phyloP scores from a whole-genome alignment of 1,284 basidiomycete species.

The Afroboletus lepidellus region DNA sequence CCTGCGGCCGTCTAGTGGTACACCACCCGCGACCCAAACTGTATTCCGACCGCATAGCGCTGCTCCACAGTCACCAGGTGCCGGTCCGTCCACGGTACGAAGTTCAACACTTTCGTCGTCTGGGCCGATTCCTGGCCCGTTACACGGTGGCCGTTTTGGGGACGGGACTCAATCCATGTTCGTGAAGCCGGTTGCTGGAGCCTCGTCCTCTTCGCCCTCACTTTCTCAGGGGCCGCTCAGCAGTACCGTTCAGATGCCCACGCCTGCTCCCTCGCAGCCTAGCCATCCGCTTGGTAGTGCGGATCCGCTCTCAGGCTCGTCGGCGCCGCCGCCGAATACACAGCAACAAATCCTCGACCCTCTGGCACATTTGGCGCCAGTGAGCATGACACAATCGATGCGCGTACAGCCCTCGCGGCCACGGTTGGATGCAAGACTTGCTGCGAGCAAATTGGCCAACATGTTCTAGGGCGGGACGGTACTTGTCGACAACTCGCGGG shows the following conservation, averaged over 20 bases:
- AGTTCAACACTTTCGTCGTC: constrained; percentile 23
- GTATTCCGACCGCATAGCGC: constrained; percentile 25
- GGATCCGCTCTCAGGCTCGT: constrained; percentile 20
- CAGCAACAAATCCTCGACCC: constrained; percentile 51
- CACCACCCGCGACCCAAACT: constrained; percentile 20
- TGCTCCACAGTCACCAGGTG: constrained; percentile 47
- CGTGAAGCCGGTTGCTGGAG: constrained; percentile 42
- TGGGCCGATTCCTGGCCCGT: constrained; percentile 39
- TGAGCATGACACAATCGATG: constrained; percentile 64
- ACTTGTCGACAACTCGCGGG: background rate
- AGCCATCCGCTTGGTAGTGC: constrained; percentile 17
- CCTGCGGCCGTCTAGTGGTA: constrained; percentile 17
- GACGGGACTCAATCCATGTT: constrained; percentile 80
- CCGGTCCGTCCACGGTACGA: constrained; percentile 37
- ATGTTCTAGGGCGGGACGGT: constrained; percentile 56
- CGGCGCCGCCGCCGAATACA: constrained; percentile 21
- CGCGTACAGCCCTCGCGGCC: constrained; percentile 65
- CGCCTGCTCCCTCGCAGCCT: constrained; percentile 8
- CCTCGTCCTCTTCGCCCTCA: constrained; percentile 31
- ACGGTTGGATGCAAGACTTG: constrained; percentile 74
- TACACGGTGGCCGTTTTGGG: constrained; percentile 61
- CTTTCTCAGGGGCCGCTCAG: constrained; percentile 33
- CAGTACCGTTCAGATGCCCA: constrained; percentile 10
- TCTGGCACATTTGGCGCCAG: constrained; percentile 55
- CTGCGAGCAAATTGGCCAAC: constrained; percentile 84